These are phyloP conservation scores for Bolboschoenus planiculmis DNA, from an alignment of 176 grass and related monocot genomes.

Conservation along the genomic window DNA sequence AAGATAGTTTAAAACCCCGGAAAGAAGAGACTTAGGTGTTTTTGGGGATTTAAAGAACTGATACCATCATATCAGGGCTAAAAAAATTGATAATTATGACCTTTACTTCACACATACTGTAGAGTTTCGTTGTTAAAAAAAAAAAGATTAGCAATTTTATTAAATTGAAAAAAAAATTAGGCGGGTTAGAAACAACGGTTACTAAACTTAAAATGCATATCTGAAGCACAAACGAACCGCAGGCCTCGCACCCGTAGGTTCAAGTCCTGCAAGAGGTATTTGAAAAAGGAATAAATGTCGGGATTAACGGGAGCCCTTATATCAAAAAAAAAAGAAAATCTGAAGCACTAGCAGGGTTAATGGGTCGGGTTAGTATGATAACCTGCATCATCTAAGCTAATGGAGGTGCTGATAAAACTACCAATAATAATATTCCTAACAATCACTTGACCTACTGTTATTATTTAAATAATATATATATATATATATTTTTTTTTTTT, in stretches of 20 bases:
- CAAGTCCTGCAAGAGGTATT: too few species aligned
- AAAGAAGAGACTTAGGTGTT: not conserved
- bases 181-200: not conserved
- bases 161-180: not conserved
- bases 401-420: not conserved
- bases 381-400: not conserved
- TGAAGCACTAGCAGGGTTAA: not conserved
- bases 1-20: not conserved
- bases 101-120: not conserved
- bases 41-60: not conserved
- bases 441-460: not conserved
- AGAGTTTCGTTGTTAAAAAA: not conserved
- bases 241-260: too few species aligned
- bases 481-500: not conserved
- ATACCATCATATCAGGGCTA: not conserved
- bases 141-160: not conserved
- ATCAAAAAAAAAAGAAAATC: too few species aligned
- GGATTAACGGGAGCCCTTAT: too few species aligned
- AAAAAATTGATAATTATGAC: not conserved
- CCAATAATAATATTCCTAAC: not conserved
- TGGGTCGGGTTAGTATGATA: not conserved
- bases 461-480: not conserved
- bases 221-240: too few species aligned
- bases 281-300: too few species aligned
- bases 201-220: conserved; percentile 11